Percentiles rank a stretch among this genome's conserved stretches.
phyloP scores from a whole-genome alignment of 208 protist species.

The Acanthamoeba triangularis region DNA sequence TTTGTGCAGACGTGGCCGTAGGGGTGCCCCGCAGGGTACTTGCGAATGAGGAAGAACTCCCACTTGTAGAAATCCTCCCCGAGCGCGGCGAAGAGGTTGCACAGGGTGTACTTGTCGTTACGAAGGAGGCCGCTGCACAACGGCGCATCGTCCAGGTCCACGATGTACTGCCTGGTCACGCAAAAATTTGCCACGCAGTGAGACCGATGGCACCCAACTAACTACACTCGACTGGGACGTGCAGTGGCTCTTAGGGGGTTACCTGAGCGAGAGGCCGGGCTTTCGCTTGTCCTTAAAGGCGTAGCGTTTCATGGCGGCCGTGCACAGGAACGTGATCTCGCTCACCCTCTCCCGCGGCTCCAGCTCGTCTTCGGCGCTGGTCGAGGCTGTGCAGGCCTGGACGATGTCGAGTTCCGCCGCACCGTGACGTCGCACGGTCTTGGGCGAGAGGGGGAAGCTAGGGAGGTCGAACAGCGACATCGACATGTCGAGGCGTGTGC shows the following conservation, averaged over 20 bases:
- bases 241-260: no score
- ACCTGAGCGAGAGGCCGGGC: not conserved
- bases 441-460: not conserved
- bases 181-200: no score
- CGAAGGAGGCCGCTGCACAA: not conserved
- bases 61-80: not conserved
- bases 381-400: no score
- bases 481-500: not conserved
- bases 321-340: not conserved
- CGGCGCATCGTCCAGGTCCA: not conserved
- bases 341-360: not conserved
- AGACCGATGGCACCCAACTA: no score
- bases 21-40: not conserved
- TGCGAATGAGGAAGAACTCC: not conserved
- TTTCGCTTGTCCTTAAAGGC: not conserved
- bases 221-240: no score
- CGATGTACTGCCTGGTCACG: not conserved
- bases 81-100: not conserved
- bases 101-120: not conserved
- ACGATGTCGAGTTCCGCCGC: no score
- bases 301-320: not conserved
- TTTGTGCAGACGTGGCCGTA: not conserved
- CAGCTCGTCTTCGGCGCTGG: no score
- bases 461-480: not conserved
- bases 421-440: not conserved